Evolutionary conservation across 208 protist genomes (phyloP).

Genomic region (Leishmania major): DNA sequence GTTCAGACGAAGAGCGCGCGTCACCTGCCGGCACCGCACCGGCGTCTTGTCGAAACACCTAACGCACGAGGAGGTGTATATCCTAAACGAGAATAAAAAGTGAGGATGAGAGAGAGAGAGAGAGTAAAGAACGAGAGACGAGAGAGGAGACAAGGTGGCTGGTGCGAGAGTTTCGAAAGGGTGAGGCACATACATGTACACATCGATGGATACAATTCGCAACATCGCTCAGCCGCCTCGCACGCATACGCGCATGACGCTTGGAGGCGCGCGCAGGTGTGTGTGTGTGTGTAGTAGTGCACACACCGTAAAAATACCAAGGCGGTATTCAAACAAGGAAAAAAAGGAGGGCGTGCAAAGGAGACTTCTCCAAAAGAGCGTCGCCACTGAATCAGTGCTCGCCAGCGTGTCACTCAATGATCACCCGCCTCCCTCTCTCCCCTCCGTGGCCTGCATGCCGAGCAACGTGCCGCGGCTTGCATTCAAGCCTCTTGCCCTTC

Average conservation of each 20-base stretch:
- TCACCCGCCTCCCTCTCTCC: background rate
- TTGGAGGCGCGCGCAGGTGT: background rate
- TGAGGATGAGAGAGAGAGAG: background rate
- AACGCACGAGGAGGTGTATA: background rate
- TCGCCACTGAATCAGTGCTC: background rate
- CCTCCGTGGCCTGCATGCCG: slow-evolving; percentile 1
- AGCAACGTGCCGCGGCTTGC: slow-evolving; percentile 42
- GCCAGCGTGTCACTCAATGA: background rate
- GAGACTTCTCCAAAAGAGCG: background rate
- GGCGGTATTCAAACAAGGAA: background rate
- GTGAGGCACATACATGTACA: background rate
- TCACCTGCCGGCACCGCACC: background rate
- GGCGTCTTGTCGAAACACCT: background rate
- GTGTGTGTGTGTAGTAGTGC: background rate
- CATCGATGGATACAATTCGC: background rate
- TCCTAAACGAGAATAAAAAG: background rate
- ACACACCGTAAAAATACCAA: background rate
- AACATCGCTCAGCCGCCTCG: background rate
- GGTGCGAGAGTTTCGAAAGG: background rate
- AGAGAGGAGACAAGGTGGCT: background rate
- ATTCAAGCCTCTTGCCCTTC: slow-evolving; percentile 39
- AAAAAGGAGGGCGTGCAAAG: background rate
- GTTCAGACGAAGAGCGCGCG: background rate
- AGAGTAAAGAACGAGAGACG: background rate
- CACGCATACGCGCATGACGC: background rate